Evolutionary conservation across 225 moss, liverwort and hornwort species (phyloP), one percentile per base, ranked within the genome.

Genomic region (Lunularia cruciata): DNA sequence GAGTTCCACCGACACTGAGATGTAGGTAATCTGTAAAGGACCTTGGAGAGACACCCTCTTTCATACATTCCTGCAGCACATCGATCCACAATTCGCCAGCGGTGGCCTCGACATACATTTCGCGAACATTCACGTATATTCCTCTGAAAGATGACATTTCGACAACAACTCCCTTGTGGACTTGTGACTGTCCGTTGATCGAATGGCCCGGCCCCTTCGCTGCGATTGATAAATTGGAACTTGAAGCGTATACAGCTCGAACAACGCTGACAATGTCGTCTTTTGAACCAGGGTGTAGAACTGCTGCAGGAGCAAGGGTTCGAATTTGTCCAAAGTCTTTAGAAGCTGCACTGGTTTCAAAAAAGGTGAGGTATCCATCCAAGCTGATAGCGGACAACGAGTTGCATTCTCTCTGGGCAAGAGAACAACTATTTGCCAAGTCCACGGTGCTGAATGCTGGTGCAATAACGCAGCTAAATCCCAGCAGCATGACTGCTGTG

Each of bases 1-100:
- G 80, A 7, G 92, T 95, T 48, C 95, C 92, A 2, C 95, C 95
- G 5, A 95, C 89, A 57, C 81, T 89, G 26, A 92, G 86, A 76
- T 86, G 80, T 57, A 92, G 78, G 39, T 92, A 92, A 39, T 92
- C 92, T 12, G 92, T 92, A 82, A 89, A 92, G 30, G 89, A 87
- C 22, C 79, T 83, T 28, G 92, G 92, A 12, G 86, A 78, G 39
- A 87, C 38, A 26, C 85, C 89, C 27, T 77, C 58, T 55, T 70
- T 62, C 60, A 92, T 72, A 30, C 78, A 71, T 5, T 79, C 86
- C 63, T 74, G 54, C 76, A 92, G 35, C 20, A 92, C 84, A 54
- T 92, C 83, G 37, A 92, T 84, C 92, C 92, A 92, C 25, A 89
- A 75, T 64, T 84, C 89, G 1, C 92, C 92, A 12, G 83, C 92